Conservation (phyloP, 805 yeast species). For the Isabelozyma gotoi region DNA sequence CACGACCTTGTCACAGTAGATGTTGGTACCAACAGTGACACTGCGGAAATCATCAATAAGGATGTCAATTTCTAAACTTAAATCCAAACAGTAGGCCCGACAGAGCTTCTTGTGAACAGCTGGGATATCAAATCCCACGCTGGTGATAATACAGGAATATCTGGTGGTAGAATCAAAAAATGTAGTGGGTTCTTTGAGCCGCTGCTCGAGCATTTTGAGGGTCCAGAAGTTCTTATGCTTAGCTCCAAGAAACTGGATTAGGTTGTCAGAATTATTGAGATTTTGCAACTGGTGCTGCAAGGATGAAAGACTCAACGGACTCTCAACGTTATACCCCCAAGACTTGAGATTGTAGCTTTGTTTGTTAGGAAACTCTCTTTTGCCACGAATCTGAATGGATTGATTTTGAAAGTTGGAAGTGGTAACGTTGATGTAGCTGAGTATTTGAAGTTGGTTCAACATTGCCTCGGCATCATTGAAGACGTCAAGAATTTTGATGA, state of each 20-base stretch:
- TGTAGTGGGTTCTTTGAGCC: constrained; percentile 1
- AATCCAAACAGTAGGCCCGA: constrained; percentile 49
- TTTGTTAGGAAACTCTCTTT: background rate
- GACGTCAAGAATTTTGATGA: constrained; percentile 22
- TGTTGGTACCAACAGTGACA: constrained; percentile 42
- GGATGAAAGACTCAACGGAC: constrained; percentile 20
- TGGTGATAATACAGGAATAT: constrained; percentile 43
- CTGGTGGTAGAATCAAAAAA: constrained; percentile 4
- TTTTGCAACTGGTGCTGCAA: constrained; percentile 13
- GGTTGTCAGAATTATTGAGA: constrained; percentile 12
- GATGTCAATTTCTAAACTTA: constrained; percentile 48
- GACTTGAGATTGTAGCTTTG: constrained; percentile 22
- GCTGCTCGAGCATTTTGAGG: constrained; percentile 18
- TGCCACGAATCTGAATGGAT: background rate
- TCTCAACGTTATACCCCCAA: constrained; percentile 34
- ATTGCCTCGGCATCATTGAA: constrained; percentile 22
- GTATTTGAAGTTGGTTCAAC: constrained; percentile 39
- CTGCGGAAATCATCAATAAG: constrained; percentile 13
- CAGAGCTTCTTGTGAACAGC: constrained; percentile 22
- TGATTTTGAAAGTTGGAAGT: constrained; percentile 3
- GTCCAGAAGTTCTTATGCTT: constrained; percentile 21
- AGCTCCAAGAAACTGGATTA: constrained; percentile 12
- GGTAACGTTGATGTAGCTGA: constrained; percentile 25
- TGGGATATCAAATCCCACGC: constrained; percentile 20
- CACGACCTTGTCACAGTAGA: constrained; percentile 45